These are phyloP conservation scores for Chlamydomonas sp. DNA, from an alignment of 139 green algal species.

Conservation along the genomic window DNA sequence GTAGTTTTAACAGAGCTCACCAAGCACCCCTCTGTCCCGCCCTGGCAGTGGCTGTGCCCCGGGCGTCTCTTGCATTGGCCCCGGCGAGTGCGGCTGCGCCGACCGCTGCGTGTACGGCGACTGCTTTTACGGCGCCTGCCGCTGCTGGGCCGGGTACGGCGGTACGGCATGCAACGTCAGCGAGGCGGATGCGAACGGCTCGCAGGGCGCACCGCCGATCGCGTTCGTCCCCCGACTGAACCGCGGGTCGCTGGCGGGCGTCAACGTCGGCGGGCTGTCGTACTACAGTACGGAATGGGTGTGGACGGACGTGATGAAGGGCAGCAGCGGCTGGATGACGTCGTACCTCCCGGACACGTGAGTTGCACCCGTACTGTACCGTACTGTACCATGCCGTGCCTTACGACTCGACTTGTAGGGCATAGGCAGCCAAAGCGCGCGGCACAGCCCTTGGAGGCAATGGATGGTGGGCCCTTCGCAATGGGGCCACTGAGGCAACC, in stretches of 20 bases:
- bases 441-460: too few species aligned
- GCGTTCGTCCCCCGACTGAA: slow-evolving; percentile 14
- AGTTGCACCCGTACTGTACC: background rate
- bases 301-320: slow-evolving; percentile 43
- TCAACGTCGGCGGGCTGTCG: slow-evolving; percentile 1
- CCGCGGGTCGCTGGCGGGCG: slow-evolving; percentile 17
- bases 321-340: slow-evolving; percentile 33
- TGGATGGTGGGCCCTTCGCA: too few species aligned
- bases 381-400: too few species aligned
- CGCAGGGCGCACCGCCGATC: background rate
- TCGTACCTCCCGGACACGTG: slow-evolving; percentile 35
- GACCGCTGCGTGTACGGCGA: slow-evolving; percentile 29
- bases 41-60: background rate
- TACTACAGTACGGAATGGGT: slow-evolving; percentile 45
- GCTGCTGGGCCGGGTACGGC: slow-evolving; percentile 40
- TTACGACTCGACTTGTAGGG: too few species aligned
- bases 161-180: background rate
- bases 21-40: background rate
- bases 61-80: slow-evolving; percentile 12
- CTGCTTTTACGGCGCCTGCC: slow-evolving; percentile 38
- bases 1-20: too few species aligned
- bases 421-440: too few species aligned
- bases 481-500: too few species aligned
- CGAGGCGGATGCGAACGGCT: background rate
- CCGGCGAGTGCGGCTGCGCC: slow-evolving; percentile 38